Conservation (phyloP, 2,329 filamentous ascomycete species). For the Neocatenulostroma microsporum region DNA sequence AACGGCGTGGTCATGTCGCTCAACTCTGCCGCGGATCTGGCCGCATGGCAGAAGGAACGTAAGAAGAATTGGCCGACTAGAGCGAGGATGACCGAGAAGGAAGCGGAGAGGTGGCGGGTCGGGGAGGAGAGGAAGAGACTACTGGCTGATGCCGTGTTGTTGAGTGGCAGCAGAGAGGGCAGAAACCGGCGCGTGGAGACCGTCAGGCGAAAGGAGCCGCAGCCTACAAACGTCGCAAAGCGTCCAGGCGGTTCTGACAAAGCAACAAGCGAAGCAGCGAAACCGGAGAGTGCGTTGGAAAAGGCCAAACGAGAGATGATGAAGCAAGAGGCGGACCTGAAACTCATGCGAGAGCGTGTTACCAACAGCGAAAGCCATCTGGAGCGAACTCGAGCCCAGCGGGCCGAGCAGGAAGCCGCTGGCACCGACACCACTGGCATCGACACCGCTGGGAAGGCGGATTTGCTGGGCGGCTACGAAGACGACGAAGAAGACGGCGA, state of each 20-base stretch:
- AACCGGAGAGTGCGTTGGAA: conserved; percentile 10
- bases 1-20: conserved; percentile 48
- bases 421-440: neutral
- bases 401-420: neutral
- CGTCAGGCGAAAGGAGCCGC: no score
- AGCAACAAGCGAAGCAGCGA: neutral
- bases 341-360: conserved; percentile 28
- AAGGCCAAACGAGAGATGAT: conserved; percentile 11
- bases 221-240: no score
- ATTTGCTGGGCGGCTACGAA: no score
- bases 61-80: conserved; percentile 73
- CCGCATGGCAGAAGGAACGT: conserved; percentile 73
- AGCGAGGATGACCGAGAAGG: conserved; percentile 55
- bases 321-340: conserved; percentile 19
- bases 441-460: neutral
- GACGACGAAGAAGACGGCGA: conserved; percentile 9
- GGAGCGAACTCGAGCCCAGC: conserved; percentile 3
- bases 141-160: conserved; percentile 19
- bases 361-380: conserved; percentile 11
- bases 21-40: conserved; percentile 57
- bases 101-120: conserved; percentile 21
- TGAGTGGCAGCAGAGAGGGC: neutral
- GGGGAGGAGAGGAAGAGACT: conserved; percentile 29
- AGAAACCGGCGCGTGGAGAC: no score
- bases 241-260: no score